Base-by-base conservation (phyloP, 345 rosid species). In the Mangifera indica region DNA sequence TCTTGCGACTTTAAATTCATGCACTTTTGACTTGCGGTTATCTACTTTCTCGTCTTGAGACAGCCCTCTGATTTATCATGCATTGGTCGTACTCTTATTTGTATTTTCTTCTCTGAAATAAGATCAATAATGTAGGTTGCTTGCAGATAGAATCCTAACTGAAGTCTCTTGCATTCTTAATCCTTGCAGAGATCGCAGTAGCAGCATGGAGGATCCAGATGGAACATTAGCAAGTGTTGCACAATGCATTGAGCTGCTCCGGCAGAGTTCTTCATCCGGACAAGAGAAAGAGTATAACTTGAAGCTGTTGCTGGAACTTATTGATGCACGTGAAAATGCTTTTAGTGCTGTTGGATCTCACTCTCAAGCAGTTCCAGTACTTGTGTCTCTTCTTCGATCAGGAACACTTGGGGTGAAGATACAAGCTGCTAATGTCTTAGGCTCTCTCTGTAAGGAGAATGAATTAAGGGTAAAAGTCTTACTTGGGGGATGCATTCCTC, bases 401-500 rank as follows among this genome's bases (percentile, higher is more conserved):
- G 98, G 99, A 66, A 85, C 97, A 20, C 73, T 87, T 24, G 99
- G 92, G 66, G 93, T 96, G 76, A 96, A 96, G 87, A 93, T 88
- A 79, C 96, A 96, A 72, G 97, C 97, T 70, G 97, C 99, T 60
- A 86, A 87, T 67, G 98, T 96, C 76, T 83, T 96, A 78, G 97
- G 99, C 44, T 93, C 98, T 48, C 97, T 96, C 29, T 96, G 99
- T 71, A 96, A 90, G 86, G 99, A 96, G 87, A 96, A 96, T 78
- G 99, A 96, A 78, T 88, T 93, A 40, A 85, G 99, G 68, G 97
- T 96, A 63, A 96, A 93, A 83, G 99, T 96, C 70, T 81, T 96
- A 72, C 98, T 93, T 78, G 99, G 99, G 58, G 99, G 99, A 68
- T 96, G 99, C 87, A 96, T 96, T 81, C 99, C 99, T 5, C 99